Evolutionary conservation across 2,329 filamentous ascomycete genomes (phyloP).

Genomic region (Penicillium sp.): DNA sequence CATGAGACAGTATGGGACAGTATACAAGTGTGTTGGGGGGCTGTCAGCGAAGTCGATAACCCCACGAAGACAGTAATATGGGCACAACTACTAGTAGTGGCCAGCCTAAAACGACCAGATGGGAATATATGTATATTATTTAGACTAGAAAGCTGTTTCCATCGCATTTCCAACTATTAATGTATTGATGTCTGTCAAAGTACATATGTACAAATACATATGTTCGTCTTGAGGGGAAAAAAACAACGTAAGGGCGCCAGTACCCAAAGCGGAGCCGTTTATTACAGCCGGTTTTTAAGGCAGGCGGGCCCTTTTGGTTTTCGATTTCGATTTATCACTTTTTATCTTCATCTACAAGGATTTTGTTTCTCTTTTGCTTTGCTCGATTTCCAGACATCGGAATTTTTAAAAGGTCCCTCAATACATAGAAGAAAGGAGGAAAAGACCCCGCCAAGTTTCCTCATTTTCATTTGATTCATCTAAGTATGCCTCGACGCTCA

Average conservation of each 20-base stretch:
- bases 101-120: neutral
- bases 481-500: slow-evolving; percentile 38
- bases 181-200: neutral
- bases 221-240: neutral
- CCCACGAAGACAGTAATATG: neutral
- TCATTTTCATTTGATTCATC: slow-evolving; percentile 1
- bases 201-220: neutral
- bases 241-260: neutral
- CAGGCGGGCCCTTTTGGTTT: slow-evolving; percentile 2
- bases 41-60: neutral
- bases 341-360: neutral
- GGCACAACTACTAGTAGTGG: neutral
- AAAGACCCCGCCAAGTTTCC: neutral
- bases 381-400: neutral
- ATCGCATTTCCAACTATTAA: too few species aligned
- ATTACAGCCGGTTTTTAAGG: slow-evolving; percentile 10
- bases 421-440: neutral
- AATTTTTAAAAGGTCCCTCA: neutral
- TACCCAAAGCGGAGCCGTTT: slow-evolving; percentile 5
- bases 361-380: neutral
- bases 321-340: neutral
- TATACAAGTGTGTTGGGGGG: neutral
- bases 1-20: neutral
- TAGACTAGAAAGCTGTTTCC: neutral
- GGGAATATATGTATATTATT: neutral